A percentile compares a stretch with the other conserved stretches of the same genome.
Evolutionary conservation across 2,329 filamentous ascomycete genomes (phyloP).

Genomic region (Sclerotinia minor): DNA sequence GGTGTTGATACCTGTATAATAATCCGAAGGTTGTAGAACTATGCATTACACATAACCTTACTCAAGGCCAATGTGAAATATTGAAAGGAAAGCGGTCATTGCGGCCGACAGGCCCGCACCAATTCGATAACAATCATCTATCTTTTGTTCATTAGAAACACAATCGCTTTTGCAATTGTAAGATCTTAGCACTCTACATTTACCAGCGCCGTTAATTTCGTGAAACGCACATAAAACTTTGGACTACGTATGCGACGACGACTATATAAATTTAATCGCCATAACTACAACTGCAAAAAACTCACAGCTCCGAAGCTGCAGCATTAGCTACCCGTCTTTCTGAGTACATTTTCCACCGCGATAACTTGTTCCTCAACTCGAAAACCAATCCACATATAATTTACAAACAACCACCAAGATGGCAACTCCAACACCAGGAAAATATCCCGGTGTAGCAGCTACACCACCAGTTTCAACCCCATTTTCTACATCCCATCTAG

Average conservation of each 20-base stretch:
- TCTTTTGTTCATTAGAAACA: not conserved
- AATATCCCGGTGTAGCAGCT: slow-evolving; percentile 43
- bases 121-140: not conserved
- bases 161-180: not conserved
- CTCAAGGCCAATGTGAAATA: too few species aligned
- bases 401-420: slow-evolving; percentile 28
- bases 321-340: not conserved
- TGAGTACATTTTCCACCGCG: not conserved
- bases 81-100: not conserved
- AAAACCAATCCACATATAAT: not conserved
- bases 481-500: slow-evolving; percentile 57
- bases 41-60: too few species aligned
- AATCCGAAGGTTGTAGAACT: not conserved
- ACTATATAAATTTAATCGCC: not conserved
- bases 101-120: slow-evolving; percentile 1
- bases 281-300: not conserved
- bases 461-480: slow-evolving; percentile 68
- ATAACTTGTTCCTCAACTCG: not conserved
- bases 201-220: not conserved
- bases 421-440: slow-evolving; percentile 42
- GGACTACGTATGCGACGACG: not conserved
- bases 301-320: not conserved
- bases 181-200: not conserved
- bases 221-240: not conserved
- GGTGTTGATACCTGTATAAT: not conserved